These are phyloP conservation scores for Ashbya aceris DNA, from an alignment of 1,139 yeast species.

Conservation along the genomic window DNA sequence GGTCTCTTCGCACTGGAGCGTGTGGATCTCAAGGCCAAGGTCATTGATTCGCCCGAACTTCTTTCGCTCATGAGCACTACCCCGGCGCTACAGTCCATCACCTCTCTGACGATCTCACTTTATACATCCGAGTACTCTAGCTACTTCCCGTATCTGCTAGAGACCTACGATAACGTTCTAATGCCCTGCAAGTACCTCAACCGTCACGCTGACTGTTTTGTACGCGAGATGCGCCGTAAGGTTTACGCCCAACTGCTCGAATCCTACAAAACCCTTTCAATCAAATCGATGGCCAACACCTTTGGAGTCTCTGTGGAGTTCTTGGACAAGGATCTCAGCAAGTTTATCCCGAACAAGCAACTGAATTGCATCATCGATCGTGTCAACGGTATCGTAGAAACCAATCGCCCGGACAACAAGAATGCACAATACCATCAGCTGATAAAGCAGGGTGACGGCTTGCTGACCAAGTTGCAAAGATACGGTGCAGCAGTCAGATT, in stretches of 20 bases:
- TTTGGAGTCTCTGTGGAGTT: conserved; percentile 85
- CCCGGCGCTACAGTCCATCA: conserved; percentile 67
- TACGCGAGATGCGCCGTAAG: conserved; percentile 90
- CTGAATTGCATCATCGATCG: conserved; percentile 92
- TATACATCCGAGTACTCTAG: conserved; percentile 83
- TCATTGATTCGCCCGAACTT: conserved; percentile 91
- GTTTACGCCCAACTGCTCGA: conserved; percentile 92
- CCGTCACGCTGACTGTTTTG: conserved; percentile 72
- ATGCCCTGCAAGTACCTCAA: conserved; percentile 66
- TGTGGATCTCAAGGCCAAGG: conserved; percentile 71
- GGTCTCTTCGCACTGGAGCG: conserved; percentile 80
- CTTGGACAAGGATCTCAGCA: conserved; percentile 72
- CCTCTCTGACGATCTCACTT: conserved; percentile 74
- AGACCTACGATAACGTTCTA: conserved; percentile 68
- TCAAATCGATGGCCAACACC: conserved; percentile 88
- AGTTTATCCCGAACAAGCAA: conserved; percentile 86
- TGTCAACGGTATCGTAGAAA: conserved; percentile 91
- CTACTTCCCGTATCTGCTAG: conserved; percentile 69
- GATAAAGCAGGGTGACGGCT: conserved; percentile 85
- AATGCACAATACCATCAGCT: conserved; percentile 85
- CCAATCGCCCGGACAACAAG: conserved; percentile 93
- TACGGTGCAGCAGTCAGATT: conserved; percentile 96
- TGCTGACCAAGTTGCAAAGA: conserved; percentile 89
- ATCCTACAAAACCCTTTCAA: conserved; percentile 81
- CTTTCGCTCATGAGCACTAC: conserved; percentile 70